A percentile compares a stretch with the other conserved stretches of the same genome.
These are phyloP conservation scores for Teunomyces barrocoloradensis DNA, from an alignment of 805 yeast genomes.

Conservation along the genomic window DNA sequence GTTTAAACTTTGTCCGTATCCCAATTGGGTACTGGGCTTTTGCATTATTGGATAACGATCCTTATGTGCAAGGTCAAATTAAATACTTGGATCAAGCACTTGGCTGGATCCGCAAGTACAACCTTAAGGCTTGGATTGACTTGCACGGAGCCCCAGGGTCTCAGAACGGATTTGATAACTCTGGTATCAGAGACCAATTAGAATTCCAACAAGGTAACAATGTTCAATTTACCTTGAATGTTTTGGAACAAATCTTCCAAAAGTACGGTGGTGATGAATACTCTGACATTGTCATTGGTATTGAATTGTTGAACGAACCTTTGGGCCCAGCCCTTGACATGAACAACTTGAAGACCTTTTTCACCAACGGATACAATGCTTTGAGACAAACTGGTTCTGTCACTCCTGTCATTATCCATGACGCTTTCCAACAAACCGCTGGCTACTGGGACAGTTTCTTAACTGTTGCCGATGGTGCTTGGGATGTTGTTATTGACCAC, in stretches of 20 bases:
- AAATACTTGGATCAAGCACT: constrained; percentile 72
- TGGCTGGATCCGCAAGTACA: constrained; percentile 63
- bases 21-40: constrained; percentile 98
- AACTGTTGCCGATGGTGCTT: constrained; percentile 25
- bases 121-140: constrained; percentile 83
- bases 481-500: constrained; percentile 80
- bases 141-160: constrained; percentile 97
- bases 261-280: constrained; percentile 64
- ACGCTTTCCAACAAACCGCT: constrained; percentile 64
- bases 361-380: constrained; percentile 58
- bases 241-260: constrained; percentile 51
- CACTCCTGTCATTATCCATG: constrained; percentile 67
- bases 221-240: constrained; percentile 52
- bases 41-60: constrained; percentile 58
- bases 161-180: constrained; percentile 94
- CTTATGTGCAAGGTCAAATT: constrained; percentile 83
- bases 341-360: constrained; percentile 57
- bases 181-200: constrained; percentile 70
- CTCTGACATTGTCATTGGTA: constrained; percentile 73
- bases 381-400: constrained; percentile 55
- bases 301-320: constrained; percentile 89
- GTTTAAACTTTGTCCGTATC: constrained; percentile 82
- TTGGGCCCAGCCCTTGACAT: constrained; percentile 67
- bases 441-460: constrained; percentile 62
- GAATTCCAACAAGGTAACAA: constrained; percentile 58